phyloP scores from a whole-genome alignment of 345 rosid genomes.

The Murraya paniculata region DNA sequence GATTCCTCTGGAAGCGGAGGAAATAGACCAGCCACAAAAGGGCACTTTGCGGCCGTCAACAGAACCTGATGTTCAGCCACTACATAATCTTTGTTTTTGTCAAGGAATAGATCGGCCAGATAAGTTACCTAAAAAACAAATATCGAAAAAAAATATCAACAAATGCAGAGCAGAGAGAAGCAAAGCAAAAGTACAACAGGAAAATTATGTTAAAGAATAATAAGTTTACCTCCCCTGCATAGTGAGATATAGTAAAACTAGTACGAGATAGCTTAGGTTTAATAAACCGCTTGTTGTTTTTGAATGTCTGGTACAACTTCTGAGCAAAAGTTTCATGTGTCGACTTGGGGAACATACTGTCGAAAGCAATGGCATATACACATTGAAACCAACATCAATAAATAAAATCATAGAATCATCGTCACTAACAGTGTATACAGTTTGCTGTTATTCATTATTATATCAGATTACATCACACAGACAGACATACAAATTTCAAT shows the following conservation, averaged over 20 bases:
- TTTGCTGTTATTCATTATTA: slow-evolving; percentile 12
- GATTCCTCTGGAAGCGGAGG: slow-evolving; percentile 90
- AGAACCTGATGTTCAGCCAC: slow-evolving; percentile 99
- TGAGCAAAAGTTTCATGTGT: slow-evolving; percentile 99
- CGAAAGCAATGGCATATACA: slow-evolving; percentile 26
- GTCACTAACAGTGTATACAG: neutral
- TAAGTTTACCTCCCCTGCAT: slow-evolving; percentile 94
- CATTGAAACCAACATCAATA: slow-evolving; percentile 21
- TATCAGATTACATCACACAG: slow-evolving; percentile 4
- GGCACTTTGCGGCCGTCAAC: slow-evolving; percentile 69
- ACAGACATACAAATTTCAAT: neutral
- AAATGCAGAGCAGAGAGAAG: neutral
- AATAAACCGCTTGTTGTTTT: slow-evolving; percentile 87
- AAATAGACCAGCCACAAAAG: slow-evolving; percentile 76
- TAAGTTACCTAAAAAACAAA: slow-evolving; percentile 62
- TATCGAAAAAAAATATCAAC: slow-evolving; percentile 15
- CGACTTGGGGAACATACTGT: slow-evolving; percentile 97
- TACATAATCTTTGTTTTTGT: slow-evolving; percentile 99
- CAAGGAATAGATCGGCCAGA: slow-evolving; percentile 92
- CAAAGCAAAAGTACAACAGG: slow-evolving; percentile 2
- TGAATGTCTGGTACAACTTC: slow-evolving; percentile 97
- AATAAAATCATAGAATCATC: slow-evolving; percentile 1
- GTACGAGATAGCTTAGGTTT: slow-evolving; percentile 99
- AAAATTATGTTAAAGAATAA: slow-evolving; percentile 18
- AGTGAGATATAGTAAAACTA: slow-evolving; percentile 87